Conservation (phyloP, 257 asterid genomes). For the Solanum ahanhuiri region DNA sequence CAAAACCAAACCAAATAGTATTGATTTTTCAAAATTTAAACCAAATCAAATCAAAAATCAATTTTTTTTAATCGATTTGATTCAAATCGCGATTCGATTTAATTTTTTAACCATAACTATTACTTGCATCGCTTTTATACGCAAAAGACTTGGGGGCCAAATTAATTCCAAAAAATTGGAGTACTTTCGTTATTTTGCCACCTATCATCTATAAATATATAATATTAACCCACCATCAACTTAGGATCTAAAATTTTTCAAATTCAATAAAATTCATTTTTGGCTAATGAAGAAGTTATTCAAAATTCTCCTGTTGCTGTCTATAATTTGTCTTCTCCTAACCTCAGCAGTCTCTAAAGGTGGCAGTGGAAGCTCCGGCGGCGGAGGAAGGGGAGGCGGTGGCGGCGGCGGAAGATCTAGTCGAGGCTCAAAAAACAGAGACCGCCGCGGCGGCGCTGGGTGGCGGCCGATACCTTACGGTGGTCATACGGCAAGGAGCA, state of each 20-base stretch:
- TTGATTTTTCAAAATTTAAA: no score
- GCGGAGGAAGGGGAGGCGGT: background rate
- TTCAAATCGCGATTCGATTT: accelerated
- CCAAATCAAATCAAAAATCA: no score
- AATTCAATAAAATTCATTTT: background rate
- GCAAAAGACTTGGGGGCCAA: background rate
- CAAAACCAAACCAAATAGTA: no score
- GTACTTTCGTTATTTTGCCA: background rate
- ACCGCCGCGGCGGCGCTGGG: background rate
- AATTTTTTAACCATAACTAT: no score
- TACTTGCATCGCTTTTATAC: background rate
- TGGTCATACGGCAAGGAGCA: background rate
- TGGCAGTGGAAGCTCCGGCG: background rate
- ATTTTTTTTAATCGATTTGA: no score
- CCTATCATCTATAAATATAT: background rate
- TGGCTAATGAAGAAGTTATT: constrained; percentile 4
- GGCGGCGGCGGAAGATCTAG: background rate
- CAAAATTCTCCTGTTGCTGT: constrained; percentile 14
- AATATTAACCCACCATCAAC: background rate
- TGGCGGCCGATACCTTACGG: background rate
- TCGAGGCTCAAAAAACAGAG: background rate
- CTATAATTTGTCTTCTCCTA: constrained; percentile 30
- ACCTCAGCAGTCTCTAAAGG: constrained; percentile 4
- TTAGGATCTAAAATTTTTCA: background rate
- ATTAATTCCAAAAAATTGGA: background rate